Evolutionary conservation across 306 rosid genomes (phyloP).

Genomic region (Argentina anserina): DNA sequence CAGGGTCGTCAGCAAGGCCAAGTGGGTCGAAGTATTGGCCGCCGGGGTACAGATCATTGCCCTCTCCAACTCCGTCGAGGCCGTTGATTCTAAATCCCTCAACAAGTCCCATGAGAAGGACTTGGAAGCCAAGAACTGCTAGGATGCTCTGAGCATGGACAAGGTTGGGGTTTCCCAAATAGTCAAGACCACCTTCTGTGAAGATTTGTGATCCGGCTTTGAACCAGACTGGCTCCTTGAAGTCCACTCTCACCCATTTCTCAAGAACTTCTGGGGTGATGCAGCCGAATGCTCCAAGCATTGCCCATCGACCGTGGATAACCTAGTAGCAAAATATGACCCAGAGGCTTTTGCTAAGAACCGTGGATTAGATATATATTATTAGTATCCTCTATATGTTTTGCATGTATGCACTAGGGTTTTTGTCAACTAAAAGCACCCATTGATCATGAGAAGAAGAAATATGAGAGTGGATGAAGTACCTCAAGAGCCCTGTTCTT

Average conservation of each 20-base stretch:
- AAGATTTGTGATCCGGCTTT: constrained; percentile 89
- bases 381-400: background rate
- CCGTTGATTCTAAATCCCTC: constrained; percentile 91
- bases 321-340: constrained; percentile 42
- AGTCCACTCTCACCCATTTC: constrained; percentile 65
- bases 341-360: too few species aligned
- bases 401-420: background rate
- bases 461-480: constrained; percentile 2
- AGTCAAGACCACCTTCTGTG: constrained; percentile 88
- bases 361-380: too few species aligned
- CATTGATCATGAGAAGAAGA: background rate
- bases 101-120: constrained; percentile 81
- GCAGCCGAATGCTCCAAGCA: constrained; percentile 95
- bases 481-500: constrained; percentile 95
- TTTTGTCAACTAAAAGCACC: background rate
- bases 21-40: constrained; percentile 93
- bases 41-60: constrained; percentile 81
- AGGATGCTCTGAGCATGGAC: constrained; percentile 92
- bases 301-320: constrained; percentile 93
- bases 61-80: constrained; percentile 83
- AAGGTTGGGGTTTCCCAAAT: constrained; percentile 85
- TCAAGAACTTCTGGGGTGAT: constrained; percentile 80
- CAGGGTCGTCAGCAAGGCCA: constrained; percentile 89
- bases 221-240: constrained; percentile 96
- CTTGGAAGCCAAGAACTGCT: constrained; percentile 78